Base-by-base conservation (phyloP, 768 basidiomycete species). In the Tulasnella sp. region DNA sequence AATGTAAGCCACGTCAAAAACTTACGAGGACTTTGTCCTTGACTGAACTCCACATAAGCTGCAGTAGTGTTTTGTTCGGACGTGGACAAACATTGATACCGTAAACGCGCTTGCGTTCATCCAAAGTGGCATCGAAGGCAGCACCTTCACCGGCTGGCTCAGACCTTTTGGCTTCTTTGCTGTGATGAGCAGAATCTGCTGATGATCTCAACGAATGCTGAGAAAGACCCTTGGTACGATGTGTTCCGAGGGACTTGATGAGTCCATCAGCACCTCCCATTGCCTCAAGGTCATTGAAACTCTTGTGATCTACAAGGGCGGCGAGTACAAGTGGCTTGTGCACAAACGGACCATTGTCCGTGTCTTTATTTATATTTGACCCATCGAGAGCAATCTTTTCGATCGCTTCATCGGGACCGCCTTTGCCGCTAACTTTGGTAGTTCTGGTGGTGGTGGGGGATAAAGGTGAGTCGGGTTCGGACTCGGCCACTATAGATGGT, bases 21-120 rank as follows among this genome's bases (percentile, higher is more conserved):
- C 79, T 61, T 59, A 87, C 83, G 65, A 92, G 67, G 57, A 92
- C 86, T 68, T 89, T 92, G 66, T 93, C 90, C 64, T 88, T 83
- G 60, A 89, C 65, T 1, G 90, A 87, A 37, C 79, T 65, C 80
- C 79, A 88, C 83, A 90, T 90, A 25, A 92, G 70, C 54, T 71
- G 69, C 24, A 88, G 68, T 37, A 93, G 67, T 4, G 74, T 71
- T 62, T 87, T 90, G 52, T 72, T 74, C 20, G 72, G 67, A n/a
- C 83, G 75, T 0, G 90, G 89, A 0, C 91, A 67, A 5, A 80
- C 59, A 60, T 93, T 92, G 51, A 70, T 67, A 13, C 89, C 88
- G 60, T 81, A 92, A 1, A 90, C 70, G 0, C 75, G 69, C 53
- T 70, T 65, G 15, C 90, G 71, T 33, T 81, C 76, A 9, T 77